Conservation (phyloP, 1,284 basidiomycete genomes). For the Tilletia horrida region DNA sequence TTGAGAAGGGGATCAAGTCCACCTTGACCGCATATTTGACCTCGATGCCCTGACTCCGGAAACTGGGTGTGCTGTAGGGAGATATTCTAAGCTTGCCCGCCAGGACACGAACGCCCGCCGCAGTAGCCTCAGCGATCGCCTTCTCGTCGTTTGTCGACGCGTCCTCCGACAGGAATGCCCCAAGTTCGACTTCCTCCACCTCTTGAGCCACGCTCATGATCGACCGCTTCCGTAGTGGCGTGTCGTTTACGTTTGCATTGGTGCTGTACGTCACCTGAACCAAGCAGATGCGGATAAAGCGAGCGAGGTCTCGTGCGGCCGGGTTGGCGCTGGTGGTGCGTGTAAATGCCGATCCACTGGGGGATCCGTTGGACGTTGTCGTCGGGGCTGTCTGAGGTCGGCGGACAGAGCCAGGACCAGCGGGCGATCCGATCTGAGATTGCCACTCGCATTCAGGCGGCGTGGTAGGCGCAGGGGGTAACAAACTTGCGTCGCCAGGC, state of each 20-base stretch:
- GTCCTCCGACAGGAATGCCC: conserved; percentile 21
- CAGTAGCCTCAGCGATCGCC: conserved; percentile 28
- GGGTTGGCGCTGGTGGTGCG: conserved; percentile 29
- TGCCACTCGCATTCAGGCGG: conserved; percentile 21
- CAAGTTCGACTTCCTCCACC: conserved; percentile 45
- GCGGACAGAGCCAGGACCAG: conserved; percentile 12
- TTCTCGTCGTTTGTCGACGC: conserved; percentile 11
- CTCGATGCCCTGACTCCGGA: conserved; percentile 47
- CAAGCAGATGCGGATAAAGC: conserved; percentile 41
- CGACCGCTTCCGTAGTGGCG: conserved; percentile 37
- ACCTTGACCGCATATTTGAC: conserved; percentile 50
- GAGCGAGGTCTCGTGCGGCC: conserved; percentile 35
- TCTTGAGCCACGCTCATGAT: conserved; percentile 41
- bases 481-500: conserved; percentile 39
- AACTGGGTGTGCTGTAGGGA: conserved; percentile 37
- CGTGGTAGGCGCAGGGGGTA: conserved; percentile 26
- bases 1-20: conserved; percentile 38
- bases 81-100: conserved; percentile 39
- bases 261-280: conserved; percentile 47
- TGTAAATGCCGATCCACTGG: conserved; percentile 8
- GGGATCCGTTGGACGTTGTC: conserved; percentile 3
- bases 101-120: conserved; percentile 37
- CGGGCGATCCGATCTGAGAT: conserved; percentile 16
- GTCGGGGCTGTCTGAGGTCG: conserved; percentile 26
- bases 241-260: conserved; percentile 39